Evolutionary conservation across 2,329 filamentous ascomycete species (phyloP).

Genomic region (Apiospora saccharicola): DNA sequence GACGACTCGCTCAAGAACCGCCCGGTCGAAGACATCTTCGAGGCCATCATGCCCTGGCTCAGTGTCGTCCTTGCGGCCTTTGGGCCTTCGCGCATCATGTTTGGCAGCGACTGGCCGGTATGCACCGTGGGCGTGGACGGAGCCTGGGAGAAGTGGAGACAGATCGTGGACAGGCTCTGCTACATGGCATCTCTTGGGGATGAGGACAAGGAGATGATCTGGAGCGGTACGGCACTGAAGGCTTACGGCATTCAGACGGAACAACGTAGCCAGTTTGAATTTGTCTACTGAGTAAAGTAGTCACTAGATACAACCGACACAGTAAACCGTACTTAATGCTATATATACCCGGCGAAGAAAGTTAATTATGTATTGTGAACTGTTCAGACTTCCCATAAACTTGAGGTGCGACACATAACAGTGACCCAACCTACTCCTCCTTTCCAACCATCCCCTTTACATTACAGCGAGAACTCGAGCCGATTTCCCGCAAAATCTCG

Average conservation of each 20-base stretch:
- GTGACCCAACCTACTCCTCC: too few relatives aligned
- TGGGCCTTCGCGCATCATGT: constrained; percentile 78
- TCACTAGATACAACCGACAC: background rate
- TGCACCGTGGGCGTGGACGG: constrained; percentile 70
- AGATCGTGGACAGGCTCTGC: constrained; percentile 73
- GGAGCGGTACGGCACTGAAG: constrained; percentile 73
- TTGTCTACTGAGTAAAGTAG: background rate
- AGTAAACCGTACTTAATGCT: background rate
- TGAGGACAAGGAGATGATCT: constrained; percentile 71
- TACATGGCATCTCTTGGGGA: constrained; percentile 66
- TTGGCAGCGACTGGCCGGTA: constrained; percentile 93
- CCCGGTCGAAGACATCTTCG: constrained; percentile 64
- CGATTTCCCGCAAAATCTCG: constrained; percentile 63
- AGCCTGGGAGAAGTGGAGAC: constrained; percentile 80
- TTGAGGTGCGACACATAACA: background rate
- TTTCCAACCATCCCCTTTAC: background rate
- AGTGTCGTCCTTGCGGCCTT: constrained; percentile 77
- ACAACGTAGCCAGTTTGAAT: background rate
- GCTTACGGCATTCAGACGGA: constrained; percentile 67
- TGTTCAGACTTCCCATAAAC: background rate
- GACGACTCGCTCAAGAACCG: constrained; percentile 59
- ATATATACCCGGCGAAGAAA: background rate
- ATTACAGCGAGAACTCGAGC: constrained; percentile 59
- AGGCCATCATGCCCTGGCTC: constrained; percentile 73
- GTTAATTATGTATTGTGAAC: background rate